These are phyloP conservation scores for Nadsonia starkeyi-henricii DNA, from an alignment of 1,139 yeast species.

Conservation along the genomic window DNA sequence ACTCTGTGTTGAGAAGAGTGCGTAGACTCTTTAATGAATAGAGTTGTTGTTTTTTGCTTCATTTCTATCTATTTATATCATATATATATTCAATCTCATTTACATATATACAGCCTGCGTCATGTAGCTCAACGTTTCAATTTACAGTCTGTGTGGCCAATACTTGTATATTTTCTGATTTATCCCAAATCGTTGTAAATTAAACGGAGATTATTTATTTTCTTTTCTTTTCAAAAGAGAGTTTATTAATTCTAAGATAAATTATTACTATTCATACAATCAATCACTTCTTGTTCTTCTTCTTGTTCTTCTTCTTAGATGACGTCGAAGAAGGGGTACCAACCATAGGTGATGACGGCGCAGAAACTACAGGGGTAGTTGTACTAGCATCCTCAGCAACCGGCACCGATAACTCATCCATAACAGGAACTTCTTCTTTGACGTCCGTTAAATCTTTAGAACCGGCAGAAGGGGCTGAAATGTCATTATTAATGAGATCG, in stretches of 20 bases:
- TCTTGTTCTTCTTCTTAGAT: constrained; percentile 21
- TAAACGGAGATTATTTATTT: no score
- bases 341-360: constrained; percentile 6
- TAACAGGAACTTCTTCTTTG: no score
- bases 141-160: no score
- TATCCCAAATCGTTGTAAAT: no score
- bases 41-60: constrained; percentile 17
- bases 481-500: no score
- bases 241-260: no score
- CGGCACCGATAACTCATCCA: not conserved
- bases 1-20: constrained; percentile 84
- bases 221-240: no score
- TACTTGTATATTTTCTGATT: no score
- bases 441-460: no score
- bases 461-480: not conserved
- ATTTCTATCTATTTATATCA: constrained; percentile 19
- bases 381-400: constrained; percentile 4
- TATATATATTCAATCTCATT: not conserved
- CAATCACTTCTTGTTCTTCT: constrained; percentile 20
- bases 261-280: no score
- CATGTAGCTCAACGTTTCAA: no score
- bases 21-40: constrained; percentile 89
- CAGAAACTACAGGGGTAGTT: constrained; percentile 3
- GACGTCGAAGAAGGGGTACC: not conserved
- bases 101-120: not conserved